phyloP scores from a whole-genome alignment of 148 eudicot species.

The Persicaria tinctoria region DNA sequence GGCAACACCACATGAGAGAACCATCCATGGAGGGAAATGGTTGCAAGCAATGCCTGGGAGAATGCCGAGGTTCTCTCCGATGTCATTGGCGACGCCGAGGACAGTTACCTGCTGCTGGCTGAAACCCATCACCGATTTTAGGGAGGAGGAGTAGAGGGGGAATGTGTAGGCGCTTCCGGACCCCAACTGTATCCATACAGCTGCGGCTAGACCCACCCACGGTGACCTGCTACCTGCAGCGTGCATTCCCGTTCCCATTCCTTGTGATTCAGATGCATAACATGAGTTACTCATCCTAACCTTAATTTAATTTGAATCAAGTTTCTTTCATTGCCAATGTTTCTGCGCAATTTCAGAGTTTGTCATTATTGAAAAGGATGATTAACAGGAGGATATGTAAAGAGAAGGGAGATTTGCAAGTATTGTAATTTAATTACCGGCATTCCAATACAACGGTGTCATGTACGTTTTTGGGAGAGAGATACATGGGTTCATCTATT shows the following conservation, averaged over 20 bases:
- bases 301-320: too few species aligned
- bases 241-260: constrained; percentile 21
- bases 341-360: too few species aligned
- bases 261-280: too few species aligned
- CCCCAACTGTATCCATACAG: constrained; percentile 59
- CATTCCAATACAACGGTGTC: too few species aligned
- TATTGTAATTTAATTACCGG: too few species aligned
- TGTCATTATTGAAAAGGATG: too few species aligned
- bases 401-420: too few species aligned
- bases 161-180: constrained; percentile 61
- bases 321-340: too few species aligned
- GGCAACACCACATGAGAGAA: constrained; percentile 47
- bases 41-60: constrained; percentile 57
- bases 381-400: too few species aligned
- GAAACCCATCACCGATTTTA: constrained; percentile 63
- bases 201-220: constrained; percentile 77
- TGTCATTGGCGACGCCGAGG: constrained; percentile 77
- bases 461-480: too few species aligned
- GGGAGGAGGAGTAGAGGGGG: constrained; percentile 64
- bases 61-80: constrained; percentile 68
- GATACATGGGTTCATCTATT: too few species aligned
- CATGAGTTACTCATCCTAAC: too few species aligned
- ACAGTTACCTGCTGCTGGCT: constrained; percentile 59
- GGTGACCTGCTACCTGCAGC: constrained; percentile 67
- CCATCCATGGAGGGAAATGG: constrained; percentile 65